phyloP scores from a whole-genome alignment of 2,329 filamentous ascomycete species.

The Aspergillus pseudotamarii region DNA sequence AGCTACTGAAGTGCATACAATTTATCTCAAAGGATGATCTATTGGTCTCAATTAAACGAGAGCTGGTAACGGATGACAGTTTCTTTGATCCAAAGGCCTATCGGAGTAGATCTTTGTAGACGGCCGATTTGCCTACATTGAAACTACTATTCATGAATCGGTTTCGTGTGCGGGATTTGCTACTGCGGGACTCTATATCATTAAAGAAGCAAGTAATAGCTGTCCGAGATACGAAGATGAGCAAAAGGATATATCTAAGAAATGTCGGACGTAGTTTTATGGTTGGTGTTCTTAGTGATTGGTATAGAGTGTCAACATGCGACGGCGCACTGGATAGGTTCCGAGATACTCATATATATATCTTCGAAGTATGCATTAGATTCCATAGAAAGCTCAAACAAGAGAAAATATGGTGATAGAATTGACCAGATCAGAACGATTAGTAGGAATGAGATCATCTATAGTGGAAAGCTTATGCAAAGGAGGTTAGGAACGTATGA shows the following conservation, averaged over 20 bases:
- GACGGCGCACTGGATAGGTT: background rate
- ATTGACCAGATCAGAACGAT: too few species aligned
- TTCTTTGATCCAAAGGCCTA: background rate
- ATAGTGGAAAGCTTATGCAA: too few species aligned
- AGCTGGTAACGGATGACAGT: background rate
- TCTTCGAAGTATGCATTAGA: background rate
- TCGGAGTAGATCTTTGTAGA: background rate
- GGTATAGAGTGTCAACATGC: background rate
- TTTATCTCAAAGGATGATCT: background rate
- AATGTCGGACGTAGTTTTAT: background rate
- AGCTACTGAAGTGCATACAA: background rate
- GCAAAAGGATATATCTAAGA: background rate
- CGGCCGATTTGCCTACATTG: background rate
- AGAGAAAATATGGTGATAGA: too few species aligned
- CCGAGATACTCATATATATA: background rate
- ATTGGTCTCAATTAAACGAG: background rate
- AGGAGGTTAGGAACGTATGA: too few species aligned
- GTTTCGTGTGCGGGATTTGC: background rate
- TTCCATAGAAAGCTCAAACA: too few species aligned
- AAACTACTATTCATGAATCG: background rate
- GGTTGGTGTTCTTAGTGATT: background rate
- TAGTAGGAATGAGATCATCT: too few species aligned
- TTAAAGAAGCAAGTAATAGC: background rate
- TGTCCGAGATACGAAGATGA: background rate
- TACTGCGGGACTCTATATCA: background rate